A percentile compares a stretch with the other conserved stretches of the same genome.
Evolutionary conservation across 2,329 filamentous ascomycete species (phyloP).

Genomic region (Colletotrichum spaethianum): DNA sequence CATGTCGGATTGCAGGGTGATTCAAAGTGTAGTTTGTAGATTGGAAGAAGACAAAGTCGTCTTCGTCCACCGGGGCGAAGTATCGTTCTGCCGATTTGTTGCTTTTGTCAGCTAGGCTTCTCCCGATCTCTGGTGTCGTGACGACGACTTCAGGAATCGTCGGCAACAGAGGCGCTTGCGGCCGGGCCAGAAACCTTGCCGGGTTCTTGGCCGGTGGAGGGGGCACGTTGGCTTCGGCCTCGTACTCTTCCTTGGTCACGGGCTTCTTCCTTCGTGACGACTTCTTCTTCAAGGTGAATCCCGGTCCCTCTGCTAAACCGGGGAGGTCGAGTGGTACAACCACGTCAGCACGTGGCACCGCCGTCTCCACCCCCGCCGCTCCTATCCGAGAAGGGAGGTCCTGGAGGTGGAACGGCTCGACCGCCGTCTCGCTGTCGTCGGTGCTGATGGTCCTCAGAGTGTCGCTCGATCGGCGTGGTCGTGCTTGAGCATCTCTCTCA

Average conservation of each 20-base stretch:
- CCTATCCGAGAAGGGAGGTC: conserved; percentile 60
- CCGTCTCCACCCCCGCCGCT: conserved; percentile 53
- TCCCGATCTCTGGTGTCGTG: conserved; percentile 35
- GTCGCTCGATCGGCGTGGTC: conserved; percentile 47
- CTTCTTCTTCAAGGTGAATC: conserved; percentile 45
- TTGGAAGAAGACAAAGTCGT: conserved; percentile 63
- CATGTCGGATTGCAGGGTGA: conserved; percentile 66
- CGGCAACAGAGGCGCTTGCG: conserved; percentile 48
- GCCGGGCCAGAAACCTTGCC: conserved; percentile 38
- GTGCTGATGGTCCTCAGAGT: conserved; percentile 45
- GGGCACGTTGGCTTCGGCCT: conserved; percentile 43
- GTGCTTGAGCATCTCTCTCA: conserved; percentile 52
- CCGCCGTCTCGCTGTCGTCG: conserved; percentile 56
- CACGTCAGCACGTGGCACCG: conserved; percentile 48
- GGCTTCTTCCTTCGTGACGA: conserved; percentile 21
- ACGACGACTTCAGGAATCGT: conserved; percentile 59
- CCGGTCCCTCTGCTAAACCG: conserved; percentile 43
- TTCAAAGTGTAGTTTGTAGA: conserved; percentile 65
- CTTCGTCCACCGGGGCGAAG: conserved; percentile 51
- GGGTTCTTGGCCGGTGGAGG: conserved; percentile 51
- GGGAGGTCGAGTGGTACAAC: conserved; percentile 46
- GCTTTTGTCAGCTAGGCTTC: conserved; percentile 5
- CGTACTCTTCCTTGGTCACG: conserved; percentile 24
- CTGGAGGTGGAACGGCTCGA: conserved; percentile 66
- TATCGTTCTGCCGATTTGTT: conserved; percentile 14